Conservation (phyloP, 352 stramenopile genomes). For the Peronospora destructor region DNA sequence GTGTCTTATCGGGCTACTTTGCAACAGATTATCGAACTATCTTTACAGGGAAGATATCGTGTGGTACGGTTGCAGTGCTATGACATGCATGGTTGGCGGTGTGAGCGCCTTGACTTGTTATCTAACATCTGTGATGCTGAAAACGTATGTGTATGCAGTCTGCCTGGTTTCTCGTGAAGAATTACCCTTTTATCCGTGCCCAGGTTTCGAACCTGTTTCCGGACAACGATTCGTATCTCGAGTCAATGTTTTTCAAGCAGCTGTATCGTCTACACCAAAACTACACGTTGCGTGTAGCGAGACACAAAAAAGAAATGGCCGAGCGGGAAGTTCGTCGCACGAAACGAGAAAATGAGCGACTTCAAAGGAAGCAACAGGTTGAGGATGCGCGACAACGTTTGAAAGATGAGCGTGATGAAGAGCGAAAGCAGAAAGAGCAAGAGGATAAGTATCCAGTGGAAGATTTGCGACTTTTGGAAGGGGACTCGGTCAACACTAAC, state of each 20-base stretch:
- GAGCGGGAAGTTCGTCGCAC: conserved; percentile 54
- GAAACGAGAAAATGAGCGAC: conserved; percentile 56
- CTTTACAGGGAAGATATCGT: conserved; percentile 60
- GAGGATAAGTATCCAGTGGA: conserved; percentile 67
- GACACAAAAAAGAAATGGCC: conserved; percentile 48
- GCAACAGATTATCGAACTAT: conserved; percentile 76
- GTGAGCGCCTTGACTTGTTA: conserved; percentile 10
- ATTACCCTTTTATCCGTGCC: conserved; percentile 71
- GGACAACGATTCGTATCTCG: conserved; percentile 65
- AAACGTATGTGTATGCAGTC: conserved; percentile 33
- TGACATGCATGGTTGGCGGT: conserved; percentile 4
- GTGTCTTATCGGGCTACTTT: conserved; percentile 77
- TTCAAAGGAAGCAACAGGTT: conserved; percentile 33
- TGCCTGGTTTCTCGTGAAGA: conserved; percentile 79
- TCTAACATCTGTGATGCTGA: conserved; percentile 22
- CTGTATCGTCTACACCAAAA: conserved; percentile 66
- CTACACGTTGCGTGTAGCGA: conserved; percentile 48
- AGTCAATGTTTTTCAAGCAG: conserved; percentile 85
- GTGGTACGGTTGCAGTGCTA: conserved; percentile 38
- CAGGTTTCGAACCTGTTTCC: conserved; percentile 74
- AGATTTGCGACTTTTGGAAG: conserved; percentile 52
- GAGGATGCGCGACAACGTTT: conserved; percentile 44
- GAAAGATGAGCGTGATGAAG: conserved; percentile 54
- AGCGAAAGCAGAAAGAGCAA: conserved; percentile 51
- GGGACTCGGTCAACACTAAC: conserved; percentile 25